Percentiles rank a stretch among this genome's conserved stretches.
phyloP scores from a whole-genome alignment of 495 filamentous ascomycete genomes.

The Penicillium herquei region DNA sequence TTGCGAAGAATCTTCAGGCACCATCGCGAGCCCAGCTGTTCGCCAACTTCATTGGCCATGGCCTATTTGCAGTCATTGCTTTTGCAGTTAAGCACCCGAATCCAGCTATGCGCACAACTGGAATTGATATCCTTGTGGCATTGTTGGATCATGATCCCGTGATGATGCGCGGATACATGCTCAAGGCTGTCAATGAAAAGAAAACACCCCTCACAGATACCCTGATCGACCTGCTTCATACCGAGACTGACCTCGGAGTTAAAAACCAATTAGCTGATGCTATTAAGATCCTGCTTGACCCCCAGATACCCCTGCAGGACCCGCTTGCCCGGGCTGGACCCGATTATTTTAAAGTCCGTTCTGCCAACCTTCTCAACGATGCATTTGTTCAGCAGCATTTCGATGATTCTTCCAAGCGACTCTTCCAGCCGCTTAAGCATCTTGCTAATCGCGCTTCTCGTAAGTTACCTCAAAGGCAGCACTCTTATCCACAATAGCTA shows the following conservation, averaged over 20 bases:
- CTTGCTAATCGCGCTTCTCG: conserved; percentile 64
- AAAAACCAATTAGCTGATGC: conserved; percentile 96
- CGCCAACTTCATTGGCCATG: conserved; percentile 82
- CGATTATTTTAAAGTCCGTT: conserved; percentile 67
- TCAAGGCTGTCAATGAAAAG: conserved; percentile 84
- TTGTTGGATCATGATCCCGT: conserved; percentile 94
- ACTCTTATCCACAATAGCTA: conserved; percentile 4
- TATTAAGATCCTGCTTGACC: conserved; percentile 90
- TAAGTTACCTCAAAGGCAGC: conserved; percentile 35
- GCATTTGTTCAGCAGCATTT: conserved; percentile 85
- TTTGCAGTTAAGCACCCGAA: conserved; percentile 85
- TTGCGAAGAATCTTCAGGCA: conserved; percentile 90
- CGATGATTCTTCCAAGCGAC: conserved; percentile 77
- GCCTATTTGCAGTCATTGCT: conserved; percentile 85
- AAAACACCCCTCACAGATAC: conserved; percentile 87
- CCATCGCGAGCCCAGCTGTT: conserved; percentile 78
- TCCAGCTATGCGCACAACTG: conserved; percentile 82
- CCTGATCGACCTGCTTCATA: conserved; percentile 85
- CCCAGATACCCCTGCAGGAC: conserved; percentile 63
- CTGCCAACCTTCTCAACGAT: conserved; percentile 75
- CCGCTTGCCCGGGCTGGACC: conserved; percentile 62
- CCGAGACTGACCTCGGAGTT: conserved; percentile 89
- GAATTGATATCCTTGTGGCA: conserved; percentile 89
- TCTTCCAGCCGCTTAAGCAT: conserved; percentile 85
- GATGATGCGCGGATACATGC: conserved; percentile 91